These are phyloP conservation scores for Tuber indicum DNA, from an alignment of 495 filamentous ascomycete genomes.

Conservation along the genomic window DNA sequence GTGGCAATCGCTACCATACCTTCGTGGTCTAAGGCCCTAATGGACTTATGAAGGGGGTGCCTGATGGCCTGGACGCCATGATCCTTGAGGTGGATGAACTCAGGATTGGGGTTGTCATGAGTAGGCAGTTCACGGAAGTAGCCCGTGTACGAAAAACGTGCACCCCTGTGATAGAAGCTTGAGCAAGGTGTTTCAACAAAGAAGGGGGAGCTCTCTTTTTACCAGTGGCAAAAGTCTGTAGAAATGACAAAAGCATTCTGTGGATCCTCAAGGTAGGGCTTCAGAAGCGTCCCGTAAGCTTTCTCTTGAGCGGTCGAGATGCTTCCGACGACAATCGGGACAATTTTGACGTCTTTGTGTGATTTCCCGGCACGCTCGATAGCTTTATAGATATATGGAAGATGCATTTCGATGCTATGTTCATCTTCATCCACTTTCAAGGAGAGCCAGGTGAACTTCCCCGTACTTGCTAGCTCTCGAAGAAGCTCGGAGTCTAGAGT, in stretches of 20 bases:
- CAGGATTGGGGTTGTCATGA: slow-evolving; percentile 22
- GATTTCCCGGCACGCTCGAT: slow-evolving; percentile 52
- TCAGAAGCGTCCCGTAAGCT: slow-evolving; percentile 62
- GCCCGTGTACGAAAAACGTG: slow-evolving; percentile 77
- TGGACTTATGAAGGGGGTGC: slow-evolving; percentile 63
- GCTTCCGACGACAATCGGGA: slow-evolving; percentile 85
- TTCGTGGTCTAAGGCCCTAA: slow-evolving; percentile 68
- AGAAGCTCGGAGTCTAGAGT: slow-evolving; percentile 64
- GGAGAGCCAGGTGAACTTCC: slow-evolving; percentile 69
- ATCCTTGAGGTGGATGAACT: slow-evolving; percentile 33
- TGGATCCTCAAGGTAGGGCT: slow-evolving; percentile 70
- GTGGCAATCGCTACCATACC: slow-evolving; percentile 77
- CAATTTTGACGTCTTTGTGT: slow-evolving; percentile 49
- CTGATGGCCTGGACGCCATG: slow-evolving; percentile 34
- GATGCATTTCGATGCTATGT: slow-evolving; percentile 94
- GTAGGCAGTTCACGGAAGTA: slow-evolving; percentile 56
- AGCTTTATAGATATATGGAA: slow-evolving; percentile 88
- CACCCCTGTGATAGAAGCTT: slow-evolving; percentile 46
- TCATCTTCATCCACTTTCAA: slow-evolving; percentile 68
- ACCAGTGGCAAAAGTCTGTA: slow-evolving; percentile 97
- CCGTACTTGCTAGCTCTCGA: slow-evolving; percentile 55
- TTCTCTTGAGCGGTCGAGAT: slow-evolving; percentile 61
- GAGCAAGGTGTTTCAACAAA: slow-evolving; percentile 4
- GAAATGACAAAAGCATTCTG: slow-evolving; percentile 77
- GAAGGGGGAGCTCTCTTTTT: background rate